phyloP scores from a whole-genome alignment of 805 yeast genomes.

The Kodamaea jinghongensis region DNA sequence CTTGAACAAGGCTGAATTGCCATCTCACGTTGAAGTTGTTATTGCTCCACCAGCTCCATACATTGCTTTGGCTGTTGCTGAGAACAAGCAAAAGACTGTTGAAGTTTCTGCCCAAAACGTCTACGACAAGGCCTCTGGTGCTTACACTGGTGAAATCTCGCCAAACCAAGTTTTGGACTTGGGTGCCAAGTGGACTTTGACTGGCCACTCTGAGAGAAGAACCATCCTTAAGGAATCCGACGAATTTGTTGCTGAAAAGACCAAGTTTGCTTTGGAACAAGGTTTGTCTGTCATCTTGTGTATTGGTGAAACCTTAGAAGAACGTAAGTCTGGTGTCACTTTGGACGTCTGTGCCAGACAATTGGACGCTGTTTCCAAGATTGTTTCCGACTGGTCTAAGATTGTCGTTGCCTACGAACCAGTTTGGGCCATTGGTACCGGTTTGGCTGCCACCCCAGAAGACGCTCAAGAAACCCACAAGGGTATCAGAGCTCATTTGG shows the following conservation, averaged over 20 bases:
- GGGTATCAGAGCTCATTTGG: slow-evolving; percentile 80
- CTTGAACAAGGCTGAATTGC: slow-evolving; percentile 75
- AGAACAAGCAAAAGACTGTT: slow-evolving; percentile 69
- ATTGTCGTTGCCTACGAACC: slow-evolving; percentile 98
- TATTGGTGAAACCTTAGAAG: slow-evolving; percentile 96
- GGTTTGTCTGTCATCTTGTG: slow-evolving; percentile 92
- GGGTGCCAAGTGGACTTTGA: slow-evolving; percentile 90
- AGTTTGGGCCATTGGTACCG: slow-evolving; percentile 99
- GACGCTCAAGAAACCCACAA: slow-evolving; percentile 97
- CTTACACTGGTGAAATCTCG: slow-evolving; percentile 96
- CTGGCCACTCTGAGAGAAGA: slow-evolving; percentile 99
- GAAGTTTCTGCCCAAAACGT: slow-evolving; percentile 90
- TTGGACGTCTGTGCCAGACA: slow-evolving; percentile 85
- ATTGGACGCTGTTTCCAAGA: slow-evolving; percentile 80
- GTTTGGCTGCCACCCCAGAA: slow-evolving; percentile 96
- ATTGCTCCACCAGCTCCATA: slow-evolving; percentile 96
- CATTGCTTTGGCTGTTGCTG: slow-evolving; percentile 69
- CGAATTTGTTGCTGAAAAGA: slow-evolving; percentile 89
- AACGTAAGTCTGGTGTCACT: slow-evolving; percentile 86
- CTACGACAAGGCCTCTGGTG: slow-evolving; percentile 86
- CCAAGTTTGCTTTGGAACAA: slow-evolving; percentile 86
- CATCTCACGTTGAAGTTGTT: slow-evolving; percentile 84
- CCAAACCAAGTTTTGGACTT: slow-evolving; percentile 86
- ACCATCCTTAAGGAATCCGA: slow-evolving; percentile 86
- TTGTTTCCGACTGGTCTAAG: slow-evolving; percentile 83